Evolutionary conservation across 768 basidiomycete species (phyloP), one percentile per base, ranked within the genome.

Genomic region (Boletales sp.): DNA sequence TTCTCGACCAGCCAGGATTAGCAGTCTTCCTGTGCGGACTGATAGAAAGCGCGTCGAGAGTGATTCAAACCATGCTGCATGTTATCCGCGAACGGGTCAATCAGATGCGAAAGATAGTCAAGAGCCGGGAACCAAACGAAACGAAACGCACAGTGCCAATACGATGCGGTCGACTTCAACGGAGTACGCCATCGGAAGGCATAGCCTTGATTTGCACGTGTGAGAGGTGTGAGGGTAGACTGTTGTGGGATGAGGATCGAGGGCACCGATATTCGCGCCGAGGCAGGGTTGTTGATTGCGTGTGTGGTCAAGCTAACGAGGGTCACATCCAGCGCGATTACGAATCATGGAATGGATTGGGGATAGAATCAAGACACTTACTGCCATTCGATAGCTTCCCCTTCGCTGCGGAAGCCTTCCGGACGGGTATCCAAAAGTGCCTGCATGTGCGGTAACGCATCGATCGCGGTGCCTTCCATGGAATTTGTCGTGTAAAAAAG

Each of bases 371-470:
- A 17, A 30, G 19, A 21, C 9, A 76, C 94, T 62, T 69, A 97
- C 94, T 98, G 95, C 96, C 96, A 99, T 52, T 90, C 85, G 37
- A 99, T 83, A 0, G 88, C 94, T 46, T 87, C 87, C 63, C 94
- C 88, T 8, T 86, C 70, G 39, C 80, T 88, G 46, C 82, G 79
- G 65, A 98, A 99, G 0, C 87, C 86, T 42, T 83, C 84, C 8
- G 95, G 96, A 11, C 94, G 82, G 25, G 84, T 81, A 50, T 88
- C 86, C 30, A 99, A 77, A 33, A 98, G 81, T 37, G 76, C 82
- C 52, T 90, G 83, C 96, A 99, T 99, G 58, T 90, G 81, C 0
- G 92, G 90, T 12, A 99, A 78, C 1, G 94, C 92, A 40, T 97
- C 96, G 30, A 97, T 73, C 0, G 96, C 94, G 21, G 93, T 90